Percentiles rank a stretch among this genome's conserved stretches.
Evolutionary conservation across 169 alveolate genomes (phyloP).

Genomic region (Amoebophrya sp.): DNA sequence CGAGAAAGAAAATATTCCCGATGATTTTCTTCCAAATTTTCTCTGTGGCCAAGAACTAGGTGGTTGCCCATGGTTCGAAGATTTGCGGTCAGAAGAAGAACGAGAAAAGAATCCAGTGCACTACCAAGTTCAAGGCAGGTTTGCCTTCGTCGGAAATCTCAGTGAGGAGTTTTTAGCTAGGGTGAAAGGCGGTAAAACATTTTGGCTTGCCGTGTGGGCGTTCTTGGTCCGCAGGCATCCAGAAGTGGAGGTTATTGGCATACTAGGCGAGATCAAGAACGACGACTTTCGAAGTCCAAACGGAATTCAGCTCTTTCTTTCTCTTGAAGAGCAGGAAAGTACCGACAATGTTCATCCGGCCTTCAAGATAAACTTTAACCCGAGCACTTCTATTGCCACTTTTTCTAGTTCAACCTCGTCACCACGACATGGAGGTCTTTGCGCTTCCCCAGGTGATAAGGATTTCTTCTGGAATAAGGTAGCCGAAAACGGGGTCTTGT

Average conservation of each 20-base stretch:
- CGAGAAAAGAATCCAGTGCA: too few relatives aligned
- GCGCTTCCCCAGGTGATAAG: too few relatives aligned
- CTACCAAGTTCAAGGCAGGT: background rate
- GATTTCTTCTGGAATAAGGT: background rate
- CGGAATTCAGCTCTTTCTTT: background rate
- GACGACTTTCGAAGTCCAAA: background rate
- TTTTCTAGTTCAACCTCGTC: too few relatives aligned
- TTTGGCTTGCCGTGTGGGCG: background rate
- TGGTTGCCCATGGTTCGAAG: too few relatives aligned
- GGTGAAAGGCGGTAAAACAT: background rate
- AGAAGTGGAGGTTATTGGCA: background rate
- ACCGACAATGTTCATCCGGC: too few relatives aligned
- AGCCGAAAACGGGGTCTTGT: background rate
- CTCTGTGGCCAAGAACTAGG: too few relatives aligned
- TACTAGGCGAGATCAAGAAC: background rate
- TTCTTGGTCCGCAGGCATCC: background rate
- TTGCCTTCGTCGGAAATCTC: background rate
- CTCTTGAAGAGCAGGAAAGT: too few relatives aligned
- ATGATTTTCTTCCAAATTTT: too few relatives aligned
- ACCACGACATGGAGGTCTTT: too few relatives aligned
- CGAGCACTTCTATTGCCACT: too few relatives aligned
- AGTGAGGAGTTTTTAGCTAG: background rate
- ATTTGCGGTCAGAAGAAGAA: too few relatives aligned
- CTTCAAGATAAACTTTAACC: background rate
- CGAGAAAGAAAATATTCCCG: too few relatives aligned